Percentiles rank a stretch among this genome's conserved stretches.
phyloP scores from a whole-genome alignment of 2,329 filamentous ascomycete genomes.

The Pseudopithomyces chartarum region DNA sequence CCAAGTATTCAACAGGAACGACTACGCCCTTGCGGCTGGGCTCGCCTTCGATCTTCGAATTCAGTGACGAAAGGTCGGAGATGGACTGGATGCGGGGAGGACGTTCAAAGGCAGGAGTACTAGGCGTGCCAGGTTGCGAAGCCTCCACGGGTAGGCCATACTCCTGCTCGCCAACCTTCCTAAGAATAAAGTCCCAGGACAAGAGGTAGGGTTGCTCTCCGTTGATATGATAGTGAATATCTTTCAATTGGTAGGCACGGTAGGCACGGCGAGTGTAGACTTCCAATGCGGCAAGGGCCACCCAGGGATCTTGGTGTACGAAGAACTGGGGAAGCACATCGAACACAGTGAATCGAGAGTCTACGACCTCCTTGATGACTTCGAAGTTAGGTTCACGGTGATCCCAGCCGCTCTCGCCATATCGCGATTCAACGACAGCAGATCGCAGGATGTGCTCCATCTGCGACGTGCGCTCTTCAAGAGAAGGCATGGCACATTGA shows the following conservation, averaged over 20 bases:
- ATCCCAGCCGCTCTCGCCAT: constrained; percentile 96
- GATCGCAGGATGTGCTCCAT: constrained; percentile 99
- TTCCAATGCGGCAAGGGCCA: constrained; percentile 89
- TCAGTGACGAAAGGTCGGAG: constrained; percentile 92
- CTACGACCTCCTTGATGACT: constrained; percentile 94
- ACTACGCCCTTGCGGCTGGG: constrained; percentile 91
- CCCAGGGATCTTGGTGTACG: constrained; percentile 90
- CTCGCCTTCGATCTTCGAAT: constrained; percentile 72
- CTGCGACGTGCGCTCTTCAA: constrained; percentile 92
- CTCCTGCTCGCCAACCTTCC: constrained; percentile 90
- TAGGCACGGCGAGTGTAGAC: constrained; percentile 97
- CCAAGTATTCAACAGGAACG: constrained; percentile 88
- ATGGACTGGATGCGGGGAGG: constrained; percentile 86
- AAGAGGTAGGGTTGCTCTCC: constrained; percentile 77
- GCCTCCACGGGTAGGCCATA: constrained; percentile 82
- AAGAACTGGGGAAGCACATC: constrained; percentile 97
- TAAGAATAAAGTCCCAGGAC: constrained; percentile 94
- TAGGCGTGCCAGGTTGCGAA: constrained; percentile 72
- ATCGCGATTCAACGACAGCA: constrained; percentile 93
- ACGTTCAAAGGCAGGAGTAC: constrained; percentile 70
- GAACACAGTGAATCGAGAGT: constrained; percentile 98
- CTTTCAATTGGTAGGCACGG: constrained; percentile 90
- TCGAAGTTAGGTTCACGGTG: constrained; percentile 91
- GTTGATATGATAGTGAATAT: constrained; percentile 83
- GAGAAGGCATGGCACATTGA: constrained; percentile 91